These are phyloP conservation scores for Fusarium tupiense DNA, from an alignment of 2,329 filamentous ascomycete species.

Conservation along the genomic window DNA sequence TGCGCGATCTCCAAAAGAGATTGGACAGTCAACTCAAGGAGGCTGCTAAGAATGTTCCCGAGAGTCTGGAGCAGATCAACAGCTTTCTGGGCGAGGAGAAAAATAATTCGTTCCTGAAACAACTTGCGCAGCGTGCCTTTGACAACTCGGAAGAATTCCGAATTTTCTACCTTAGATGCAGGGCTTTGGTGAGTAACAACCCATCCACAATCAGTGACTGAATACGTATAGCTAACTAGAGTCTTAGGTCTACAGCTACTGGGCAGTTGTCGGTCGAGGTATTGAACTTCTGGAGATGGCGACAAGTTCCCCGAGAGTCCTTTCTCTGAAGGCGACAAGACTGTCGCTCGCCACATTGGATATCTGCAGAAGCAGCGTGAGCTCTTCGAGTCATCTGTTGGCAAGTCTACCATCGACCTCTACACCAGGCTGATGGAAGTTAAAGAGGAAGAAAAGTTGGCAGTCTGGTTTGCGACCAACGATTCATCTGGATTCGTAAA, in stretches of 20 bases:
- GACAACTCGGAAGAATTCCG: background rate
- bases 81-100: background rate
- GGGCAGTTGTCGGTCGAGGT: background rate
- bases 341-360: rapidly evolving
- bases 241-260: background rate
- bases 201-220: rapidly evolving
- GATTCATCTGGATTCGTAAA: background rate
- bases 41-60: rapidly evolving
- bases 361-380: background rate
- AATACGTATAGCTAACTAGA: rapidly evolving
- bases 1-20: rapidly evolving
- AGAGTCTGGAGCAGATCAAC: background rate
- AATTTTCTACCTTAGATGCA: background rate
- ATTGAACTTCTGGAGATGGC: background rate
- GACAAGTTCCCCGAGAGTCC: background rate
- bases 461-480: background rate
- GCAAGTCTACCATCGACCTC: background rate
- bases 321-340: background rate
- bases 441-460: rapidly evolving
- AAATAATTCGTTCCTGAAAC: background rate
- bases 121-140: background rate
- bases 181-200: background rate
- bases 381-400: background rate
- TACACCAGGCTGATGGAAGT: background rate
- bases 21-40: background rate